These are phyloP conservation scores for Candida broadrunensis DNA, from an alignment of 805 yeast genomes.

Conservation along the genomic window DNA sequence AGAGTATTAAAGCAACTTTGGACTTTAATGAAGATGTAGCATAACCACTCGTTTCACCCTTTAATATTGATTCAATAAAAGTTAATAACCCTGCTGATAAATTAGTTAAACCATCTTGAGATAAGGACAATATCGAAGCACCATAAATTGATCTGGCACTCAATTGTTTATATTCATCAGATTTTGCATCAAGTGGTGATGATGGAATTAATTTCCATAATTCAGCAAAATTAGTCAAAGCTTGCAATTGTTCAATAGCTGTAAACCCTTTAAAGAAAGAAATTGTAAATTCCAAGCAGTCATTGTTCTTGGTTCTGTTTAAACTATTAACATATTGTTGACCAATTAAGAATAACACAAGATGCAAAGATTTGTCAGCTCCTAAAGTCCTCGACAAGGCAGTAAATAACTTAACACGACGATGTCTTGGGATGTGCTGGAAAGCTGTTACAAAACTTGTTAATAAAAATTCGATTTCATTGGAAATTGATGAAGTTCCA, in stretches of 20 bases:
- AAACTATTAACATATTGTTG: constrained; percentile 67
- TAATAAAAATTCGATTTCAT: constrained; percentile 77
- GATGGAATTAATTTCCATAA: constrained; percentile 51
- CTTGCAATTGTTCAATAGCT: constrained; percentile 63
- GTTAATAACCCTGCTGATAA: constrained; percentile 52
- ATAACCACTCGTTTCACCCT: constrained; percentile 20
- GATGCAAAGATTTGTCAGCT: constrained; percentile 60
- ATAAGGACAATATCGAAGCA: constrained; percentile 51
- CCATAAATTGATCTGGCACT: constrained; percentile 61
- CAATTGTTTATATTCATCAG: constrained; percentile 35
- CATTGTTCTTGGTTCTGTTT: constrained; percentile 61
- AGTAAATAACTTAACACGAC: constrained; percentile 81
- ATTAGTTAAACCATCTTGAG: constrained; percentile 44
- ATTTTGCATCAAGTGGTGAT: constrained; percentile 35
- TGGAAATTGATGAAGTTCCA: constrained; percentile 44
- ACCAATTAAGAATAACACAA: constrained; percentile 75
- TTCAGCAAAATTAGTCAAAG: constrained; percentile 48
- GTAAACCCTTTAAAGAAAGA: constrained; percentile 67
- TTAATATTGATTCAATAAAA: constrained; percentile 52
- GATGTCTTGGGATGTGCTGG: constrained; percentile 93
- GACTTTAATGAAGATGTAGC: constrained; percentile 38
- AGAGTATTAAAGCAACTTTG: constrained; percentile 49
- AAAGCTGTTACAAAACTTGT: constrained; percentile 93
- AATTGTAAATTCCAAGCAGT: constrained; percentile 62
- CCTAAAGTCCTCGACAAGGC: constrained; percentile 78